A percentile compares a stretch with the other conserved stretches of the same genome.
Evolutionary conservation across 1,139 yeast genomes (phyloP).

Genomic region (Debaryomyces sp.): DNA sequence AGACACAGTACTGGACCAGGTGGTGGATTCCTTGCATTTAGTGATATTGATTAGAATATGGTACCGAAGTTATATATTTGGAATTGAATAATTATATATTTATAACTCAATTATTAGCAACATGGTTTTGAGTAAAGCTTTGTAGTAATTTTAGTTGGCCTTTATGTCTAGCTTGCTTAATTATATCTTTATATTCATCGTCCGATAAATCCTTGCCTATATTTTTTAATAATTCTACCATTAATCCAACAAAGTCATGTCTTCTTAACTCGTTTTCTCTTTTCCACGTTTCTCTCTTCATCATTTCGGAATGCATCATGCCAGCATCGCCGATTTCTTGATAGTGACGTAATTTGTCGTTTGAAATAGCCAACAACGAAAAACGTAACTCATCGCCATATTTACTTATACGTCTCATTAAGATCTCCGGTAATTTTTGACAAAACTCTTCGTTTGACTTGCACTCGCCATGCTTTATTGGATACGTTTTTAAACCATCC

Average conservation of each 20-base stretch:
- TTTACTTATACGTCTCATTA: constrained; percentile 48
- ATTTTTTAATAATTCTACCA: constrained; percentile 48
- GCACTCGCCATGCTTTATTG: constrained; percentile 56
- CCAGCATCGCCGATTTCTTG: constrained; percentile 40
- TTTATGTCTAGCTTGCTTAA: constrained; percentile 33
- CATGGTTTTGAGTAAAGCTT: constrained; percentile 6
- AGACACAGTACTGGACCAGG: constrained; percentile 71
- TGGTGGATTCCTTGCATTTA: constrained; percentile 40
- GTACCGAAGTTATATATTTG: not conserved
- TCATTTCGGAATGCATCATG: constrained; percentile 29
- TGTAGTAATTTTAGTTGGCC: constrained; percentile 17
- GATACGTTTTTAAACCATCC: constrained; percentile 65
- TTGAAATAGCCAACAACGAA: constrained; percentile 59
- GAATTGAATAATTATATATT: not conserved
- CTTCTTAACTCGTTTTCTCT: constrained; percentile 51
- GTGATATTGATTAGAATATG: constrained; percentile 31
- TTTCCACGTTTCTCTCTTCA: constrained; percentile 41
- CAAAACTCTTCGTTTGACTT: constrained; percentile 43
- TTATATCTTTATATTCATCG: constrained; percentile 47
- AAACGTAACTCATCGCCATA: constrained; percentile 59
- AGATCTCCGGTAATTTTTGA: constrained; percentile 43
- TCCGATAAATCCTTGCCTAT: constrained; percentile 39
- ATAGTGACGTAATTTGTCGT: constrained; percentile 48
- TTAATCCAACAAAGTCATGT: constrained; percentile 58
- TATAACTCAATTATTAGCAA: not conserved